Evolutionary conservation across 306 rosid species (phyloP).

Genomic region (Luffa acutangula): DNA sequence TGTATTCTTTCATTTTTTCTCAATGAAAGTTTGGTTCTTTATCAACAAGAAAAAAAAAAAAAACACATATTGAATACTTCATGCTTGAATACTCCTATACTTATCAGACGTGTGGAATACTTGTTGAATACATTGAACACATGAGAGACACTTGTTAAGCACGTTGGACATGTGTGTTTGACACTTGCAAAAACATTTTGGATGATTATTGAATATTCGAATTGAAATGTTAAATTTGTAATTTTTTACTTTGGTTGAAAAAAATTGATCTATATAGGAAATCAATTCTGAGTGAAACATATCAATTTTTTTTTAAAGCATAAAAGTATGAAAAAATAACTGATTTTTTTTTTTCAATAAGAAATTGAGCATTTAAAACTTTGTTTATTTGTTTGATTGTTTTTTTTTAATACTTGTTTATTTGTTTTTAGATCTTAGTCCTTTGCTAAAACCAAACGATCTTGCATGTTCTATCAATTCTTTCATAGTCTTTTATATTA

Average conservation of each 20-base stretch:
- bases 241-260: too few relatives aligned
- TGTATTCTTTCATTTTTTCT: too few relatives aligned
- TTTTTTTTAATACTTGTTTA: too few relatives aligned
- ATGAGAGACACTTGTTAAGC: not conserved
- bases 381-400: not conserved
- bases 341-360: not conserved
- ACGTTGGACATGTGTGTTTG: too few relatives aligned
- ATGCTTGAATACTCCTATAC: not conserved
- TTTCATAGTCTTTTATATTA: not conserved
- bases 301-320: not conserved
- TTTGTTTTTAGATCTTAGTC: not conserved
- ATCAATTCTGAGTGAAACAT: not conserved
- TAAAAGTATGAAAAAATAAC: not conserved
- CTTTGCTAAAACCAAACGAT: not conserved
- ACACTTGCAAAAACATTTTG: not conserved
- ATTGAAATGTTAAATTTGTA: not conserved
- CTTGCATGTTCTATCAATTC: not conserved
- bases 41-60: too few relatives aligned
- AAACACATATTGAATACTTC: not conserved
- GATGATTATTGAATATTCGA: not conserved
- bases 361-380: not conserved
- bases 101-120: not conserved
- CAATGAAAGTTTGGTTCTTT: too few relatives aligned
- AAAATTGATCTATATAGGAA: not conserved
- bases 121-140: too few relatives aligned